Evolutionary conservation across 768 basidiomycete species (phyloP), one percentile per base, ranked within the genome.

Genomic region (Leucosporidium yakuticum): DNA sequence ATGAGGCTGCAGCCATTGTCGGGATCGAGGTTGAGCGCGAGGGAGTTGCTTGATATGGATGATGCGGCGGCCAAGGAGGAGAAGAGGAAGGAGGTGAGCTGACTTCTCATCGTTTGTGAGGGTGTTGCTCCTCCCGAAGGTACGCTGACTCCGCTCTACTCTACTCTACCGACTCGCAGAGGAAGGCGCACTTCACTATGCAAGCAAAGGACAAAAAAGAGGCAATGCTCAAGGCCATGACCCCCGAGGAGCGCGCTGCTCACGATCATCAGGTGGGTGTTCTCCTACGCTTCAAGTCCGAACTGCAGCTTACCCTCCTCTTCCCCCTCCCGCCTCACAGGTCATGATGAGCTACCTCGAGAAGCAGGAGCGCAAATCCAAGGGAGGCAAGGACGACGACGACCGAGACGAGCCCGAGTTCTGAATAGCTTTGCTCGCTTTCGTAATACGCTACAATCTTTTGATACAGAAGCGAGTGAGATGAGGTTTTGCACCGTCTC

Each of bases 1-100:
- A 80, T 81, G 69, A 85, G 87, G 49, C 84, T 96, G 15, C 83
- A 82, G 34, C 89, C 90, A 8, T 84, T 97, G 21, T 81, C 83
- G 60, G 88, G 89, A n/a, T 91, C 90, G 36, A 34, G 58, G 14
- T n/a, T 21, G 58, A 59, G 58, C 31, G 34, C 31, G 32, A 23
- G 63, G 34, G 63, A 63, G 9, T 15, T 34, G 23, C 49, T 53
- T 23, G 63, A 50, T 17, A 53, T 50, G 49, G 50, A 53, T 31
- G 32, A 29, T 17, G 50, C 49, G 61, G 61, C 48, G 21, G 50
- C 44, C 34, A 36, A 57, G 63, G 56, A 50, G 20, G 55, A 57
- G 36, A 49, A 49, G 29, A 34, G 34, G 27, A 51, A 29, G 25
- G 48, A 29, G 25, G 32, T 29, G 25, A 47, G 32, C 19, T 8